Base-by-base conservation (phyloP, 2,329 filamentous ascomycete genomes). In the Curvularia verruculosa region DNA sequence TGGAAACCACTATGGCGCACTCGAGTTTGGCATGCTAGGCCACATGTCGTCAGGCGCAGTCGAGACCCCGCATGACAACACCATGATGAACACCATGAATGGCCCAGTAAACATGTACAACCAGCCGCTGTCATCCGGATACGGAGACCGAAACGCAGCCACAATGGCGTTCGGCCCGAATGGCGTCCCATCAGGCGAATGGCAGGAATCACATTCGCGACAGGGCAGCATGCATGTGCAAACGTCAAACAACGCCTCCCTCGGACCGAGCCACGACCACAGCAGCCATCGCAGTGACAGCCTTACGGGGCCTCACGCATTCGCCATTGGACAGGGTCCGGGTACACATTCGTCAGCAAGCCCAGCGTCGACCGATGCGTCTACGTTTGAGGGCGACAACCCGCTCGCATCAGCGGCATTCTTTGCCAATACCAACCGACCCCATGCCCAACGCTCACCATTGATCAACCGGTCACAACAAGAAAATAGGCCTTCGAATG, bases 11-110 rank as follows among this genome's bases (percentile, higher is more conserved):
- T 99, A 98, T 72, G 94, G 93, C 58, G 94, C 93, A 18, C 84
- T 96, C 75, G 95, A 98, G 76, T 97, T 98, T 75, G 90, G 92
- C 52, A 97, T 98, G 85, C 85, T 99, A 0, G 92, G 92, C 26
- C 94, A 98, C 75, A 96, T 99, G 90, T 92, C 91, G 58, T 92
- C 90, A n/a, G 90, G 90, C 13, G 89, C 91, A 13, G 89, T 87
- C n/a, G 91, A 95, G 66, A 90, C 89, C 6, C 86, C 89, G 5
- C 86, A 87, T 52, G 91, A 95, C 57, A 75, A 68, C 41, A 67
- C 60, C 51, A 59, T 74, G 61, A 70, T 75, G 52, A 75, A 72
- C 47, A 61, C 70, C 5, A 51, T 75, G 55, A 74, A 72, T 46
- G 72, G 73, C 26, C 57, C 68, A 19, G 66, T 69, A 18, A 72